A percentile compares a stretch with the other conserved stretches of the same genome.
Conservation (phyloP, 2,329 filamentous ascomycete species). For the Ophiostoma angusticollis region DNA sequence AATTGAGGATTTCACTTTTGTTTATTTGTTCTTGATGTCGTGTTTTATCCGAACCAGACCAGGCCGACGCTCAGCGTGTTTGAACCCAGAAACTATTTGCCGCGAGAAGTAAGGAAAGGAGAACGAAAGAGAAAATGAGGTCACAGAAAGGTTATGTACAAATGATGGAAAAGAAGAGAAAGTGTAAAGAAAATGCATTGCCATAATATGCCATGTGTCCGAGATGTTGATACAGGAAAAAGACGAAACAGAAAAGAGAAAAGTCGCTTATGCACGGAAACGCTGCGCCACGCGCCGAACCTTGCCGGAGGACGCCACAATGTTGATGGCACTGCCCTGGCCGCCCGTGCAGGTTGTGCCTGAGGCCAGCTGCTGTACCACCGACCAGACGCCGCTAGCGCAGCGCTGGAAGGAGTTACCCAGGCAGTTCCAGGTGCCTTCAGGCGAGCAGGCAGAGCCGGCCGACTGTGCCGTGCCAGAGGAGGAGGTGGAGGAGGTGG, state of each 20-base stretch:
- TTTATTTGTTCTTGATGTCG: background rate
- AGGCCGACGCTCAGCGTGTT: no score
- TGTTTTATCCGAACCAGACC: no score
- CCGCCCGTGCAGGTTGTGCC: constrained; percentile 35
- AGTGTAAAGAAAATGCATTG: background rate
- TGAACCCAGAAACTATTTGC: no score
- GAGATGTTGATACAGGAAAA: background rate
- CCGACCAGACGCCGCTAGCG: constrained; percentile 34
- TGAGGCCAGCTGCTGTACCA: constrained; percentile 26
- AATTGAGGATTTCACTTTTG: background rate
- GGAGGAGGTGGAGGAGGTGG: constrained; percentile 6
- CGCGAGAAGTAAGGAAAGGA: background rate
- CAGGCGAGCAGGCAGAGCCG: constrained; percentile 32
- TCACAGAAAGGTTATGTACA: background rate
- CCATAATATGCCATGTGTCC: no score
- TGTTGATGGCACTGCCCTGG: constrained; percentile 14
- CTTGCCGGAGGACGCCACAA: constrained; percentile 16
- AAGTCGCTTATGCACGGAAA: constrained; percentile 14
- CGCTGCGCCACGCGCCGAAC: constrained; percentile 13
- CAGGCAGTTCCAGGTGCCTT: constrained; percentile 39
- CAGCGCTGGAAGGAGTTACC: constrained; percentile 39
- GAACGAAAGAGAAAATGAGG: background rate
- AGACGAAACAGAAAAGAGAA: background rate
- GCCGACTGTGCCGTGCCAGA: constrained; percentile 21
- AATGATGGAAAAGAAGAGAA: constrained; percentile 1